phyloP scores from a whole-genome alignment of 148 eudicot genomes.

The Nyssa sinensis region DNA sequence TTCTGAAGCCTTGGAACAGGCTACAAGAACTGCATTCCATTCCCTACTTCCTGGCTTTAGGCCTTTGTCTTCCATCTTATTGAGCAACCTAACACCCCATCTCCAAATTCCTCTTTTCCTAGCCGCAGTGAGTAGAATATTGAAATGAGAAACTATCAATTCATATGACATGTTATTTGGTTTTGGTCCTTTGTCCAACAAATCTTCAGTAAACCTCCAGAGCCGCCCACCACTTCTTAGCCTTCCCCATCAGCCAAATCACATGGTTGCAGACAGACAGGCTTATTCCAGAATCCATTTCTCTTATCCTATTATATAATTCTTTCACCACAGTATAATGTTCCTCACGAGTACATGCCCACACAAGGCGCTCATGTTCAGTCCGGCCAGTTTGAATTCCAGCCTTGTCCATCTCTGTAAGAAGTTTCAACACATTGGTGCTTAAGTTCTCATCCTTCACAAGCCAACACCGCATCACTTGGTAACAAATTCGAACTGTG shows the following conservation, averaged over 20 bases:
- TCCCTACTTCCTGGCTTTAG: constrained; percentile 72
- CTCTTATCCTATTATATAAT: constrained; percentile 70
- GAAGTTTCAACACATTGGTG: constrained; percentile 61
- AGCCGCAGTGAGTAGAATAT: constrained; percentile 68
- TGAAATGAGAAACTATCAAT: constrained; percentile 75
- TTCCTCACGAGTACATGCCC: constrained; percentile 92
- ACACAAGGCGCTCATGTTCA: constrained; percentile 73
- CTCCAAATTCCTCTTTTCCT: constrained; percentile 82
- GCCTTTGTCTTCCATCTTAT: constrained; percentile 93
- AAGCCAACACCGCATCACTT: constrained; percentile 87
- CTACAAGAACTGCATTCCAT: constrained; percentile 93
- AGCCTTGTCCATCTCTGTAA: constrained; percentile 69
- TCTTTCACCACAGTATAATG: constrained; percentile 76
- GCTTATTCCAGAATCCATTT: constrained; percentile 57
- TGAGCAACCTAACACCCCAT: constrained; percentile 78
- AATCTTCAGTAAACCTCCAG: constrained; percentile 84
- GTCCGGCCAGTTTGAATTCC: constrained; percentile 45
- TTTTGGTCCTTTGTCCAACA: constrained; percentile 82
- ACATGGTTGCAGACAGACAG: constrained; percentile 88
- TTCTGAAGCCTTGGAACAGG: constrained; percentile 97
- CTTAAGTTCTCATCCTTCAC: constrained; percentile 51
- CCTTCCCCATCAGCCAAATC: constrained; percentile 93
- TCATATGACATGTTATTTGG: constrained; percentile 84
- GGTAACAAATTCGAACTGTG: constrained; percentile 72
- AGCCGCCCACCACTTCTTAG: constrained; percentile 98